Evolutionary conservation across 495 filamentous ascomycete species (phyloP).

Genomic region (Aspergillus mulundensis): DNA sequence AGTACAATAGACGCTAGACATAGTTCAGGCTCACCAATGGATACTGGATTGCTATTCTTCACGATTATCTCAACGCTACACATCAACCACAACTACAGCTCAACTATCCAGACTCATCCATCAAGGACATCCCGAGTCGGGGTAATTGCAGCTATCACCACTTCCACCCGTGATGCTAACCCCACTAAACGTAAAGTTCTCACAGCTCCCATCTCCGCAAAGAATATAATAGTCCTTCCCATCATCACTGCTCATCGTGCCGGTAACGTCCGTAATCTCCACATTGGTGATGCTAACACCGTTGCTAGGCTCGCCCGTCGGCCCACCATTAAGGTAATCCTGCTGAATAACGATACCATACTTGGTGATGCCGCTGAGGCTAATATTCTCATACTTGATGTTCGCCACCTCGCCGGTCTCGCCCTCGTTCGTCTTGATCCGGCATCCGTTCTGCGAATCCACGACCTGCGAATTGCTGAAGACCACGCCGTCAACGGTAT

Average conservation of each 20-base stretch:
- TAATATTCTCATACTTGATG: constrained; percentile 43
- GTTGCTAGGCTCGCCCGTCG: constrained; percentile 41
- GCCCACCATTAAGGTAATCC: constrained; percentile 48
- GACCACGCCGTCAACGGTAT: constrained; percentile 41
- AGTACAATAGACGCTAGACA: not conserved
- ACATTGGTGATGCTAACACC: constrained; percentile 40
- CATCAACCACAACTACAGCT: not conserved
- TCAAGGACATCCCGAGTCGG: constrained; percentile 23
- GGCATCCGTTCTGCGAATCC: constrained; percentile 34
- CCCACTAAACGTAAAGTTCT: constrained; percentile 36
- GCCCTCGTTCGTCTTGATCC: constrained; percentile 45
- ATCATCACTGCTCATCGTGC: constrained; percentile 18
- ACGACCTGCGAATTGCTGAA: constrained; percentile 31
- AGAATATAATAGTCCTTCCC: constrained; percentile 45
- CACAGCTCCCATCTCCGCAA: constrained; percentile 44
- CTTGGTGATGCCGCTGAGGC: constrained; percentile 33
- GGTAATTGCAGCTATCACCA: constrained; percentile 40
- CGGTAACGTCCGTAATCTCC: constrained; percentile 26
- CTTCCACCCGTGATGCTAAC: constrained; percentile 34
- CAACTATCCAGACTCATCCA: not conserved
- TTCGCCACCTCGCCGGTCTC: constrained; percentile 39
- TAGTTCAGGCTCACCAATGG: not conserved
- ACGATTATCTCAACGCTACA: no score
- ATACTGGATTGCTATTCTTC: no score
- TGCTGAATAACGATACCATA: constrained; percentile 49